Evolutionary conservation across 2,329 filamentous ascomycete species (phyloP).

Genomic region (Xylaria sp.): DNA sequence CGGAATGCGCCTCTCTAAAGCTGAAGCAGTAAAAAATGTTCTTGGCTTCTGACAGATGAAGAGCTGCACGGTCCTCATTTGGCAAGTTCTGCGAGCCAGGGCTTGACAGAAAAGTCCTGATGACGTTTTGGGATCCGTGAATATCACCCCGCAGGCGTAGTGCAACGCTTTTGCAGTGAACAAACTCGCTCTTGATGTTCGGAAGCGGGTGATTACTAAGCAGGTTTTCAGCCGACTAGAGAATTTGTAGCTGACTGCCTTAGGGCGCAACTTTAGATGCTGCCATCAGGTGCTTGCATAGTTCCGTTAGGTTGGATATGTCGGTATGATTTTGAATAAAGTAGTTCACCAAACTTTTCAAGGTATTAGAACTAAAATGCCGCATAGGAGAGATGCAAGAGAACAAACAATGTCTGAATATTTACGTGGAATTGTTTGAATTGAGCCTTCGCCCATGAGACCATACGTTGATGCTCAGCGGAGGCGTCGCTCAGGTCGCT

Average conservation of each 20-base stretch:
- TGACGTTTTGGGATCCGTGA: not conserved
- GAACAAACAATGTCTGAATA: not conserved
- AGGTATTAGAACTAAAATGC: not conserved
- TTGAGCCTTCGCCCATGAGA: constrained; percentile 1
- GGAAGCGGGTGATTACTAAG: not conserved
- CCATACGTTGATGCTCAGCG: not conserved
- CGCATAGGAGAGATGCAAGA: not conserved
- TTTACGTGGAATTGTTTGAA: not conserved
- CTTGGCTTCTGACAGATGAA: not conserved
- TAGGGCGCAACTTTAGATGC: not conserved
- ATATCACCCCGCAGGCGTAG: not conserved
- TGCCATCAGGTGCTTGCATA: constrained; percentile 1
- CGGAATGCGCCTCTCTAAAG: not conserved
- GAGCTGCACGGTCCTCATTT: not conserved
- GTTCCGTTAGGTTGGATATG: not conserved
- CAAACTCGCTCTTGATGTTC: not conserved
- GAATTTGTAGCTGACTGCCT: not conserved
- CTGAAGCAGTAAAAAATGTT: not conserved
- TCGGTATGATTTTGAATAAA: not conserved
- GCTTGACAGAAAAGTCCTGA: not conserved
- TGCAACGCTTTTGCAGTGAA: not conserved
- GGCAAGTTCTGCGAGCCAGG: not conserved
- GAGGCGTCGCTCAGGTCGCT: not conserved
- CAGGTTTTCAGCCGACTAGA: not conserved
- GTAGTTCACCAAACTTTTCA: constrained; percentile 1